Conservation (phyloP, 768 basidiomycete genomes). For the Mycena crocata region DNA sequence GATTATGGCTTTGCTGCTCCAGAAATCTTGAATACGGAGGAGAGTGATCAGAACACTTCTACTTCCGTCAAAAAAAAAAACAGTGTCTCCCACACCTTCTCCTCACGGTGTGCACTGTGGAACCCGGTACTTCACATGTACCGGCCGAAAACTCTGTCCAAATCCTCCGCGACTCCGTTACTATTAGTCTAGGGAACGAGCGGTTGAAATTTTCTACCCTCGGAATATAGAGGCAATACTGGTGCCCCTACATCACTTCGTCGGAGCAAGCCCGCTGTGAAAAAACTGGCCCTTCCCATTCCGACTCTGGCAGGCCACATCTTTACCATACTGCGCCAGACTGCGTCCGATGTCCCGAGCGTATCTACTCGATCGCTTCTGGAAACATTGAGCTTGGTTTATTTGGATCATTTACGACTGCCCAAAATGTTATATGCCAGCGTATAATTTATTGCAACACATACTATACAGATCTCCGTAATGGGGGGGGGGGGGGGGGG, state of each 20-base stretch:
- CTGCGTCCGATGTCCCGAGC: too few relatives aligned
- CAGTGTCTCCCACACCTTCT: neutral
- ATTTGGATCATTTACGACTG: too few relatives aligned
- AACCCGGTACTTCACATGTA: neutral
- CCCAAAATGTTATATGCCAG: too few relatives aligned
- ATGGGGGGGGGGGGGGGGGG: neutral
- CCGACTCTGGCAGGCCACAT: neutral
- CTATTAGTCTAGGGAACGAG: constrained; percentile 28
- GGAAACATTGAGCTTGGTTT: too few relatives aligned
- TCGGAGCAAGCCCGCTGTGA: neutral
- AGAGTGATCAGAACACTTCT: neutral
- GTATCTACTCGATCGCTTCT: too few relatives aligned
- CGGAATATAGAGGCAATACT: constrained; percentile 21
- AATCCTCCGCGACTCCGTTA: constrained; percentile 20
- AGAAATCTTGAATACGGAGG: neutral
- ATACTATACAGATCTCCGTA: neutral
- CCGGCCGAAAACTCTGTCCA: neutral
- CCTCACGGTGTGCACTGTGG: neutral
- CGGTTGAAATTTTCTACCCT: constrained; percentile 27
- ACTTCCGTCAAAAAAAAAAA: neutral
- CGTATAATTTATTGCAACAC: too few relatives aligned
- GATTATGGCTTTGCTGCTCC: neutral
- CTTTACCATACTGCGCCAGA: neutral
- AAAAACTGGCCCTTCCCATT: neutral
- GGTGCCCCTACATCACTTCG: neutral